phyloP scores from a whole-genome alignment of 768 basidiomycete genomes.

The Clitopilus hobsonii region DNA sequence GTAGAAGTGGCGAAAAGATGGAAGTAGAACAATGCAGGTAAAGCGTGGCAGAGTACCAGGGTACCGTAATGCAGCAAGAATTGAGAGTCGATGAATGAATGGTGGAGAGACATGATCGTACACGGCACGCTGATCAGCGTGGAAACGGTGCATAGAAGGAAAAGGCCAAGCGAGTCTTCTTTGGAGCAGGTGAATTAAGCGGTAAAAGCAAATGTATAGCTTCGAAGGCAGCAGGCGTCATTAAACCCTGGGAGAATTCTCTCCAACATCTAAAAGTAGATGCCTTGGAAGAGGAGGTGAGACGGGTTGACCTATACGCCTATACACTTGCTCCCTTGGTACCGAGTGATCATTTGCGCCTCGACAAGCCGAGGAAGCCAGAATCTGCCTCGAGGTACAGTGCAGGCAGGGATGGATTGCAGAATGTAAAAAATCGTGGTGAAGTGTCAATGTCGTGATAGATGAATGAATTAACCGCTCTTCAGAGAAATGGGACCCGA shows the following conservation, averaged over 20 bases:
- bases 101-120: background rate
- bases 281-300: background rate
- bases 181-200: background rate
- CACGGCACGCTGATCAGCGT: background rate
- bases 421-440: too few species aligned
- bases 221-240: background rate
- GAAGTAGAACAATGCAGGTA: slow-evolving; percentile 3
- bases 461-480: background rate
- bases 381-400: background rate
- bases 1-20: too few species aligned
- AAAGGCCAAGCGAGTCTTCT: background rate
- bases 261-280: background rate
- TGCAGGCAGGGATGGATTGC: background rate
- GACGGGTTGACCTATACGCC: too few species aligned
- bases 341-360: too few species aligned
- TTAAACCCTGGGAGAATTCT: background rate
- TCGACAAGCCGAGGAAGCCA: too few species aligned
- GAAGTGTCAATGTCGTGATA: too few species aligned
- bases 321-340: too few species aligned
- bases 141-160: too few species aligned
- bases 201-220: background rate
- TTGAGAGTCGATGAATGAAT: background rate
- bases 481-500: background rate
- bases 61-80: background rate
- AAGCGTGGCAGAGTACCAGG: background rate